A percentile compares a stretch with the other conserved stretches of the same genome.
Conservation (phyloP, 257 asterid genomes). For the Ligustrum vulgare region DNA sequence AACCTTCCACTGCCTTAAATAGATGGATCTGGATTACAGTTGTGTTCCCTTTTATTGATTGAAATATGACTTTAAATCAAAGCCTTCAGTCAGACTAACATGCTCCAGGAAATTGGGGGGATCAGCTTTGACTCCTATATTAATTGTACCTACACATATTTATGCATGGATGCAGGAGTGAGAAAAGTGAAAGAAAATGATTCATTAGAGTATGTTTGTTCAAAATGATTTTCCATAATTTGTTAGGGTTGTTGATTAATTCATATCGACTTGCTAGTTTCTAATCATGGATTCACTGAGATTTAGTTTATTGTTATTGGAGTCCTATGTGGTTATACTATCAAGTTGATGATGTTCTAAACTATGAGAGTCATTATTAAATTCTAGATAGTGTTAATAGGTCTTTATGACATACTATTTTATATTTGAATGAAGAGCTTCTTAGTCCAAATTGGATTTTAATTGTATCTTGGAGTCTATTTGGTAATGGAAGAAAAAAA, state of each 20-base stretch:
- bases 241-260: background rate
- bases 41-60: background rate
- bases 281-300: background rate
- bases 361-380: background rate
- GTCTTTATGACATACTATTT: background rate
- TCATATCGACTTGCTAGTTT: background rate
- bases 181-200: background rate
- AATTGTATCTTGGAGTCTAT: no score
- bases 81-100: background rate
- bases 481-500: no score
- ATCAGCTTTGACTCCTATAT: background rate
- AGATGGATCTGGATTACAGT: constrained; percentile 1
- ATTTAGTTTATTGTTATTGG: background rate
- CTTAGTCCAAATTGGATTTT: background rate
- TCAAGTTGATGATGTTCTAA: background rate
- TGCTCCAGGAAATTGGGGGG: background rate
- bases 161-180: background rate
- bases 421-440: background rate
- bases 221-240: background rate
- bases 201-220: background rate
- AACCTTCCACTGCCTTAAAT: background rate
- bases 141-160: background rate
- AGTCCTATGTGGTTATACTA: background rate
- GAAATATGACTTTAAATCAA: constrained; percentile 10
- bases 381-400: background rate